Conservation (phyloP, 306 rosid genomes). For the Vicia faba region DNA sequence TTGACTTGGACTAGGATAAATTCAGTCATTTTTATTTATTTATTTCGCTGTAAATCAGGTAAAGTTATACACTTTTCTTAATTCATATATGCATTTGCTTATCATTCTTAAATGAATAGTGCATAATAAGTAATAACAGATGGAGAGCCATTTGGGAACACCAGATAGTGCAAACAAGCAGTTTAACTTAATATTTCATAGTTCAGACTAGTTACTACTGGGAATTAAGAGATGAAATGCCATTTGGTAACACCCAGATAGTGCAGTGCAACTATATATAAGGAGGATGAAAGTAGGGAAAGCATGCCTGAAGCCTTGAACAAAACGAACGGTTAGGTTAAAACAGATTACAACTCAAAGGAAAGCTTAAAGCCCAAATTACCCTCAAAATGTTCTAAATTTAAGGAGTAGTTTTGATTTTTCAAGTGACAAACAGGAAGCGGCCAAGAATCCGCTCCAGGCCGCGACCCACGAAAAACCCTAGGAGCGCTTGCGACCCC, state of each 20-base stretch:
- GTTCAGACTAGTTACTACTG: constrained; percentile 2
- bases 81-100: background rate
- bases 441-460: too few relatives aligned
- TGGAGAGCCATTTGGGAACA: too few relatives aligned
- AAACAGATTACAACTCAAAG: too few relatives aligned
- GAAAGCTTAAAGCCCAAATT: too few relatives aligned
- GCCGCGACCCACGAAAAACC: too few relatives aligned
- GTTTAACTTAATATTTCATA: background rate
- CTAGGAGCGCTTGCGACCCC: too few relatives aligned
- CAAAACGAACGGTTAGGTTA: too few relatives aligned
- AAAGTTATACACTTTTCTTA: background rate
- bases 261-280: background rate
- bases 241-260: constrained; percentile 25
- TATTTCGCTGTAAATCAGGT: constrained; percentile 8
- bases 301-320: too few relatives aligned
- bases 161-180: background rate
- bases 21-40: constrained; percentile 6
- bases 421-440: too few relatives aligned
- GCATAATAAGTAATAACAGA: background rate
- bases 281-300: too few relatives aligned
- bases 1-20: constrained; percentile 20
- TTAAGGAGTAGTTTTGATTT: too few relatives aligned
- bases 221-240: constrained; percentile 24
- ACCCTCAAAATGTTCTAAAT: too few relatives aligned
- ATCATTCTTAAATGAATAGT: constrained; percentile 14